These are phyloP conservation scores for Boeremia lycopersici DNA, from an alignment of 2,329 filamentous ascomycete genomes.

Conservation along the genomic window DNA sequence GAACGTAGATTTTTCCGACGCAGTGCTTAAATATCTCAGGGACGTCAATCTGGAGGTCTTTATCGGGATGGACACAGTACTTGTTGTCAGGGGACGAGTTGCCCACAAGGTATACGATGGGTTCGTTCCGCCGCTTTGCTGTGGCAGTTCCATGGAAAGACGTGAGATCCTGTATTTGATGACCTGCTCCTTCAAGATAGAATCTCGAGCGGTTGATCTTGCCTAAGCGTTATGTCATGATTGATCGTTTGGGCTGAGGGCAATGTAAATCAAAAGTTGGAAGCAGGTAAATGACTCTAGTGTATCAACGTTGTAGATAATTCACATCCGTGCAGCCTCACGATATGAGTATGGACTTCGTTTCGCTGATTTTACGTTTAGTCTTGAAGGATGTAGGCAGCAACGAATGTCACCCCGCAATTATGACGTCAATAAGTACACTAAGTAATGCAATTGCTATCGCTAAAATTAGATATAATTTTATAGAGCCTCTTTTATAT, in stretches of 20 bases:
- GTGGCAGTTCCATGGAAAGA: slow-evolving; percentile 32
- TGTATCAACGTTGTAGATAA: no score
- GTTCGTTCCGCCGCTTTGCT: slow-evolving; percentile 30
- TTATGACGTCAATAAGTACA: slow-evolving; percentile 1
- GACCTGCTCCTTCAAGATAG: slow-evolving; percentile 45
- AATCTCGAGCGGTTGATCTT: slow-evolving; percentile 38
- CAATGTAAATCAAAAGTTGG: background rate
- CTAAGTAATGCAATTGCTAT: background rate
- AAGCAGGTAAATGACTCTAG: background rate
- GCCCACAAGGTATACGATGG: slow-evolving; percentile 46
- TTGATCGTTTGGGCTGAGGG: background rate
- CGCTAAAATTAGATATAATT: no score
- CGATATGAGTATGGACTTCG: background rate
- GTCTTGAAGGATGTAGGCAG: background rate
- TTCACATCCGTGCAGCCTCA: no score
- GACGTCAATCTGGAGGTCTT: slow-evolving; percentile 17
- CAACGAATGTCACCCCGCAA: background rate
- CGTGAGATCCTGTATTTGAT: slow-evolving; percentile 38
- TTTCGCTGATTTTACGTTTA: background rate
- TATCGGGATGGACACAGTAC: slow-evolving; percentile 37
- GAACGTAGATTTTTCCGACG: slow-evolving; percentile 45
- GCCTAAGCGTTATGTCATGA: background rate
- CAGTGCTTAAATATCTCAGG: slow-evolving; percentile 40
- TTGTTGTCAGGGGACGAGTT: slow-evolving; percentile 51
- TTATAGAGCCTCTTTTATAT: no score